These are phyloP conservation scores for Fusarium secorum DNA, from an alignment of 2,329 filamentous ascomycete species.

Conservation along the genomic window DNA sequence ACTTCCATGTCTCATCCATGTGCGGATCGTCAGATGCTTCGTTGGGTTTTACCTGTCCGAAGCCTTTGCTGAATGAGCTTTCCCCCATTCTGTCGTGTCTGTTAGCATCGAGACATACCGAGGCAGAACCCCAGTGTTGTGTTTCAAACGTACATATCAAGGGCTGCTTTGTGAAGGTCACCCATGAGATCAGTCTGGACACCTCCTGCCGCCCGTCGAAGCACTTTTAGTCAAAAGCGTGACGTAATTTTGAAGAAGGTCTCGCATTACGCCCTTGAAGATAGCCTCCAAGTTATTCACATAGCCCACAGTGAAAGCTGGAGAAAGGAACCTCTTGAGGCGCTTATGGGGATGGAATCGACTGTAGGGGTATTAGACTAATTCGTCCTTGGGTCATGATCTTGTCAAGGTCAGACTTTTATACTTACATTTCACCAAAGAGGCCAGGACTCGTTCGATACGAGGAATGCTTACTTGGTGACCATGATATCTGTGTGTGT, in stretches of 20 bases:
- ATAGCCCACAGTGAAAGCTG: not conserved
- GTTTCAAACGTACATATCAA: not conserved
- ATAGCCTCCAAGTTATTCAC: not conserved
- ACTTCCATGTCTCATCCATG: not conserved
- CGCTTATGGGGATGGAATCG: not conserved
- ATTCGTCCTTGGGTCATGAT: not conserved
- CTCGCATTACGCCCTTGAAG: not conserved
- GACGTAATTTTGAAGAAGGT: not conserved
- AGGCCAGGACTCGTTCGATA: not conserved
- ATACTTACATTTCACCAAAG: not conserved
- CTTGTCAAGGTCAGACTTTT: accelerated
- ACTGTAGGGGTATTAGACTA: accelerated
- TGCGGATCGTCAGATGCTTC: not conserved
- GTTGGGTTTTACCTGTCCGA: not conserved
- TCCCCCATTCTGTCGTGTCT: not conserved
- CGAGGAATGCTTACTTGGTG: not conserved
- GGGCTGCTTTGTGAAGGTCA: not conserved
- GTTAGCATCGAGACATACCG: not conserved
- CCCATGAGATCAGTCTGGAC: not conserved
- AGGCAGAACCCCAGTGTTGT: accelerated
- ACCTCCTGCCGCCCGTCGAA: accelerated
- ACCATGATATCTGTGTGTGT: not conserved
- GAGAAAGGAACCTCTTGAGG: not conserved
- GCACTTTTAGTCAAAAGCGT: accelerated
- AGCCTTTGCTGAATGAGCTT: not conserved